phyloP scores from a whole-genome alignment of 108 stramenopile genomes.

The Cyclotella sp. region DNA sequence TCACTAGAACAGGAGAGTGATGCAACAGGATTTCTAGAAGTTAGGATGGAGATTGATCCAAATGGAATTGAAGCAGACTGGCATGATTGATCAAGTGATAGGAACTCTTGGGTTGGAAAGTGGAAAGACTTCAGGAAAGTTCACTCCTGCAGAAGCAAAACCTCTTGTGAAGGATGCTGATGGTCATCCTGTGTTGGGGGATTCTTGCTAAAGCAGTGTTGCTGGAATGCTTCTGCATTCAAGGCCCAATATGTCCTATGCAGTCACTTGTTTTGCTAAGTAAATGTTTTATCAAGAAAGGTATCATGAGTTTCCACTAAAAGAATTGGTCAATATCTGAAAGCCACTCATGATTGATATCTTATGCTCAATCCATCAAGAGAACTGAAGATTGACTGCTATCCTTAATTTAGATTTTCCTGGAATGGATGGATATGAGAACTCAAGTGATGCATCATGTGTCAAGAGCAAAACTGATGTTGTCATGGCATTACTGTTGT shows the following conservation, averaged over 20 bases:
- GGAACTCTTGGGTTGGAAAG: background rate
- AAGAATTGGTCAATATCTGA: background rate
- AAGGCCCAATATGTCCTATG: background rate
- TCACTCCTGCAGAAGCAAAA: background rate
- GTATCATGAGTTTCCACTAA: background rate
- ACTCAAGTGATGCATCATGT: background rate
- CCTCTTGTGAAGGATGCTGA: background rate
- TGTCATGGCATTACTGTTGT: background rate
- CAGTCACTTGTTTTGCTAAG: background rate
- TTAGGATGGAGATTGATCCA: background rate
- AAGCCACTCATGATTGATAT: background rate
- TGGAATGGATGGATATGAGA: background rate
- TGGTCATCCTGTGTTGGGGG: background rate
- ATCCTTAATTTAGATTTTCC: background rate
- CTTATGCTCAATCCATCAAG: background rate
- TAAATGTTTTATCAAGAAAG: background rate
- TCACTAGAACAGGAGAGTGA: background rate
- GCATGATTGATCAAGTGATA: background rate
- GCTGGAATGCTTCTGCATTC: conserved; percentile 1
- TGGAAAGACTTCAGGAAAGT: background rate
- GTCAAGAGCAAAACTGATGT: background rate
- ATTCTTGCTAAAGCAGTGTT: background rate
- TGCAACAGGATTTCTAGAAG: background rate
- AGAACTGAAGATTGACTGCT: background rate
- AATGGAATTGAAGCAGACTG: background rate